Base-by-base conservation (phyloP, 768 basidiomycete genomes). In the Rhodocollybia butyracea region DNA sequence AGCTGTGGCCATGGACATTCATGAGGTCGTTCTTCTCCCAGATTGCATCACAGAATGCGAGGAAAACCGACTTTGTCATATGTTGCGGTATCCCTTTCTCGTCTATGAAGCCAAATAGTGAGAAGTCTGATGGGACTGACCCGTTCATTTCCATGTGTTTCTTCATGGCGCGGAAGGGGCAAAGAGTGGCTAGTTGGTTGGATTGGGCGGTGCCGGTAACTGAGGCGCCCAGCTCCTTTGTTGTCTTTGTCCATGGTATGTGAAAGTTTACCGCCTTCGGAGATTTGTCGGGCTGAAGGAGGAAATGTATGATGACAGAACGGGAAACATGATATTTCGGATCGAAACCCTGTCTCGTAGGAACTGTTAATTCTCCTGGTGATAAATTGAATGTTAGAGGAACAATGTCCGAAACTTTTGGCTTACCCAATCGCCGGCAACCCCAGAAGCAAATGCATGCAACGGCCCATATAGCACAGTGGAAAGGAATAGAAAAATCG, bases 161-260 rank as follows among this genome's bases (percentile, higher is more conserved):
- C 13, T 56, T 19, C 2, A 73, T 10, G 1, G 70, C n/a, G n/a
- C n/a, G n/a, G n/a, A n/a, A n/a, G n/a, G n/a, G n/a, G n/a, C n/a
- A n/a, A n/a, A n/a, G n/a, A 5, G 53, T 46, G 31, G 59, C 60
- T 10, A n/a, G n/a, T 7, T 10, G 7, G 21, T 19, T 10, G 21
- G 7, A 8, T n/a, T 24, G 27, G 31, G 5, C 52, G 26, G 4
- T 66, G 26, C 73, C 46, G 3, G 65, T 58, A n/a, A 71, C 60
- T 19, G 65, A 58, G 0, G 67, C 68, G 7, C 74, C 67, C 0
- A 36, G 32, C 2, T 60, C 24, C 0, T 53, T 32, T 0, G 68
- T 70, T 0, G 69, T 69, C 50, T 76, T 74, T 0, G 70, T 68
- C 65, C 69, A 71, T 0, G 74, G 73, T 8, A n/a, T n/a, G n/a